phyloP scores from a whole-genome alignment of 2,329 filamentous ascomycete genomes.

The Alternaria longipes region DNA sequence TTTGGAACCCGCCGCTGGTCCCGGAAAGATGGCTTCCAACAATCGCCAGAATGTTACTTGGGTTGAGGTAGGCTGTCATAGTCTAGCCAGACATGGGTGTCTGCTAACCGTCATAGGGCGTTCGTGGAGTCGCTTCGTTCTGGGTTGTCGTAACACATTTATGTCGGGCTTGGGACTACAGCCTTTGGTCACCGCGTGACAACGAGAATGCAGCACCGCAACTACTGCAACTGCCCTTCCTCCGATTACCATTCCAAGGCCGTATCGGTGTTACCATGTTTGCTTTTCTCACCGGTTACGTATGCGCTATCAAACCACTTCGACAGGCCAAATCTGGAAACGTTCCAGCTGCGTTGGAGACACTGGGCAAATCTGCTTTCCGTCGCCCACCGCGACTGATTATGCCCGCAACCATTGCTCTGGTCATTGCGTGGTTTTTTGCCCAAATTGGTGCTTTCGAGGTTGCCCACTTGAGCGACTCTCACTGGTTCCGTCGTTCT shows the following conservation, averaged over 20 bases:
- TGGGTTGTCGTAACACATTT: constrained; percentile 64
- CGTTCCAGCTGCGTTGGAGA: constrained; percentile 55
- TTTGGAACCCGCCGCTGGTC: constrained; percentile 18
- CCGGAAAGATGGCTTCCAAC: constrained; percentile 38
- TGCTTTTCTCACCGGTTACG: constrained; percentile 65
- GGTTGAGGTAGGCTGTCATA: constrained; percentile 48
- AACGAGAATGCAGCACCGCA: constrained; percentile 54
- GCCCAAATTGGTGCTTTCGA: constrained; percentile 61
- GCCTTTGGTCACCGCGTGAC: constrained; percentile 60
- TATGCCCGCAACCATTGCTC: constrained; percentile 62
- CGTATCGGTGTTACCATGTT: constrained; percentile 66
- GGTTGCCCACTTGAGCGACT: constrained; percentile 59
- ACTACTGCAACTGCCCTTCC: constrained; percentile 60
- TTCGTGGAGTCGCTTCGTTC: constrained; percentile 63
- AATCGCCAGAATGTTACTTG: constrained; percentile 52
- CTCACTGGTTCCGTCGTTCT: constrained; percentile 62
- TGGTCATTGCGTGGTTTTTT: constrained; percentile 61
- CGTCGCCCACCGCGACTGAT: constrained; percentile 63
- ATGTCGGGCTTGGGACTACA: constrained; percentile 61
- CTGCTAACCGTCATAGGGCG: constrained; percentile 51
- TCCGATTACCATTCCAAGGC: constrained; percentile 66
- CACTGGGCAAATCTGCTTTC: constrained; percentile 64
- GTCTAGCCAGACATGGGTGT: not conserved
- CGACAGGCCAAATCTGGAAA: constrained; percentile 61
- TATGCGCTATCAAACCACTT: constrained; percentile 64